phyloP scores from a whole-genome alignment of 2,329 filamentous ascomycete species.

The Aspergillus phoenicis region DNA sequence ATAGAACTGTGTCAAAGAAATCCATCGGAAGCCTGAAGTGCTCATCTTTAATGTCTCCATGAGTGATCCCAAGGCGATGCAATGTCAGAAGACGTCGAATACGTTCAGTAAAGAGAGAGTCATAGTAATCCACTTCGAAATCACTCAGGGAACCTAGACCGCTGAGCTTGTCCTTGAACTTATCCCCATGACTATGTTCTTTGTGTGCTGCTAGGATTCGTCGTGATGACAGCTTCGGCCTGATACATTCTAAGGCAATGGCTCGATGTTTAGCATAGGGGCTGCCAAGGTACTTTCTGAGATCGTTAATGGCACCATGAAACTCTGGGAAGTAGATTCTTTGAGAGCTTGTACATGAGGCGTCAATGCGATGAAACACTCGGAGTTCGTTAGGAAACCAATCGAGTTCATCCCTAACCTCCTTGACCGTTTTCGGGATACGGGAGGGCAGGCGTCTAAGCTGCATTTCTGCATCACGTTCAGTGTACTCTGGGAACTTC shows the following conservation, averaged over 20 bases:
- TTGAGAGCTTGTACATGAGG: constrained; percentile 5
- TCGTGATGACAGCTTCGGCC: constrained; percentile 8
- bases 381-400: not conserved
- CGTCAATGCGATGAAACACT: constrained; percentile 3
- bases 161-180: not conserved
- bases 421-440: not conserved
- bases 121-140: constrained; percentile 15
- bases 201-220: constrained; percentile 1
- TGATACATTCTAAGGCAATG: constrained; percentile 2
- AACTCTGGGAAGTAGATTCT: constrained; percentile 8
- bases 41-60: constrained; percentile 19
- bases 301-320: constrained; percentile 6
- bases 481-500: not conserved
- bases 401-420: not conserved
- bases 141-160: not conserved
- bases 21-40: constrained; percentile 19
- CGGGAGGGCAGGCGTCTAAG: not conserved
- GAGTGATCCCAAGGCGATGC: constrained; percentile 16
- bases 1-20: constrained; percentile 19
- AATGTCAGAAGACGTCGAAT: constrained; percentile 13
- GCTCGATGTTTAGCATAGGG: not conserved
- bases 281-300: not conserved
- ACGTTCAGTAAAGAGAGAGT: constrained; percentile 11
- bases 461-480: not conserved
- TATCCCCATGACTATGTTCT: not conserved